Conservation (phyloP, 495 filamentous ascomycete species). For the Terfezia claveryi region DNA sequence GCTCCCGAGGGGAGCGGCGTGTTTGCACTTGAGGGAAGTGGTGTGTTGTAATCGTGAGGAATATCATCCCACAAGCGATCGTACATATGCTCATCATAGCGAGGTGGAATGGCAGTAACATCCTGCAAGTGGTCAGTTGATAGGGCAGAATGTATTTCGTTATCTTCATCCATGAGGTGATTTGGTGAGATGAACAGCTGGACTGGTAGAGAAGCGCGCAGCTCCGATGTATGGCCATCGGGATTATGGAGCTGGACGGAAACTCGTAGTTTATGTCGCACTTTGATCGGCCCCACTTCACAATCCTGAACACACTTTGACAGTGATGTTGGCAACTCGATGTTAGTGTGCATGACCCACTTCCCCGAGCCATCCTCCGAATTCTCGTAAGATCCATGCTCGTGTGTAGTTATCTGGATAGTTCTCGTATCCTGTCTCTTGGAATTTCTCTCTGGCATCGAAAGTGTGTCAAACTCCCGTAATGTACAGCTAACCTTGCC, state of each 20-base stretch:
- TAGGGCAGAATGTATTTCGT: slow-evolving; percentile 37
- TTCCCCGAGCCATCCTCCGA: slow-evolving; percentile 42
- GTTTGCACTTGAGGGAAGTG: slow-evolving; percentile 11
- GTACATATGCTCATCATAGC: slow-evolving; percentile 67
- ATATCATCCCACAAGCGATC: slow-evolving; percentile 78
- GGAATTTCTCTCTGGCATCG: slow-evolving; percentile 28
- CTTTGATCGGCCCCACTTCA: slow-evolving; percentile 59
- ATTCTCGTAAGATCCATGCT: slow-evolving; percentile 37
- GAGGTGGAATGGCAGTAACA: slow-evolving; percentile 48
- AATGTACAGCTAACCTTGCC: slow-evolving; percentile 53
- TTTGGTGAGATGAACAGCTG: slow-evolving; percentile 86
- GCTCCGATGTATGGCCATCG: slow-evolving; percentile 79
- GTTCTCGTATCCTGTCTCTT: slow-evolving; percentile 39
- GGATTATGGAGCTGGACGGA: slow-evolving; percentile 77
- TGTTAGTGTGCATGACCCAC: slow-evolving; percentile 43
- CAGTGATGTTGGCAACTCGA: slow-evolving; percentile 58
- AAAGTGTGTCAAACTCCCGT: slow-evolving; percentile 54
- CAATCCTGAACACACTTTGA: slow-evolving; percentile 67
- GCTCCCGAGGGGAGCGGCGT: slow-evolving; percentile 23
- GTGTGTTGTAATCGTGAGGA: slow-evolving; percentile 53
- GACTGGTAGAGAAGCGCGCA: slow-evolving; percentile 68
- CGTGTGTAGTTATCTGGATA: slow-evolving; percentile 39
- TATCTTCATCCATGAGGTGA: slow-evolving; percentile 55
- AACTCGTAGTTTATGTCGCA: slow-evolving; percentile 68
- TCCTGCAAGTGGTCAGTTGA: slow-evolving; percentile 21